Base-by-base conservation (phyloP, 2,329 filamentous ascomycete genomes). In the Diaporthe ilicicola region DNA sequence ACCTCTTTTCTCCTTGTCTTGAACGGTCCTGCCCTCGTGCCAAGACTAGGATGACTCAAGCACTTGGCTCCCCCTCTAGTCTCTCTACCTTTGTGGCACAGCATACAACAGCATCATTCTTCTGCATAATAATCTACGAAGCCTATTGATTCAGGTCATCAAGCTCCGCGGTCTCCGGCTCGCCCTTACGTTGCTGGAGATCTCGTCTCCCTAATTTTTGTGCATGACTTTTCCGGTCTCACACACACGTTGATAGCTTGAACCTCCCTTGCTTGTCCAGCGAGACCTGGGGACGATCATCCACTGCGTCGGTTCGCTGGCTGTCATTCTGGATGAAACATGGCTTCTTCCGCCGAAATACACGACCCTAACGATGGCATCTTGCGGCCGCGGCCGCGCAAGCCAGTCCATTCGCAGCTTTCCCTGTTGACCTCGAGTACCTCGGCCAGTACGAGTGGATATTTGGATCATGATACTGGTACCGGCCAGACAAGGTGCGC, bases 331-430 rank as follows among this genome's bases (percentile, higher is more conserved):
- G 42, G 53, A n/a, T 29, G 32, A 53, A 53, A 48, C 51, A 79
- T 79, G 77, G 73, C 78, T 46, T 76, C 77, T 42, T 76, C 77
- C n/a, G 76, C 77, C 55, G 74, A 77, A 65, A 72, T 77, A 59
- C 70, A 80, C 53, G 76, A 77, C 55, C 69, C 81, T 67, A 77
- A 79, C 73, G 85, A 86, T 66, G 79, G 84, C 72, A 80, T 87
- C 67, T 76, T 87, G 68, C 85, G 86, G 7, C 85, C 87, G 19
- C 82, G 87, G 12, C 84, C 85, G 29, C 83, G 84, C 73, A 88
- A 87, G 74, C 83, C 85, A 0, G 79, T 84, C 72, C 85, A 87
- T 69, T 78, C 83, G 2, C 85, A 86, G 74, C 78, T 86, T n/a
- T 80, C 82, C 3, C 82, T 83, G 66, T 77, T 84, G 54, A 83